Evolutionary conservation across 805 yeast species (phyloP).

Genomic region (Kuraishia hungarica): DNA sequence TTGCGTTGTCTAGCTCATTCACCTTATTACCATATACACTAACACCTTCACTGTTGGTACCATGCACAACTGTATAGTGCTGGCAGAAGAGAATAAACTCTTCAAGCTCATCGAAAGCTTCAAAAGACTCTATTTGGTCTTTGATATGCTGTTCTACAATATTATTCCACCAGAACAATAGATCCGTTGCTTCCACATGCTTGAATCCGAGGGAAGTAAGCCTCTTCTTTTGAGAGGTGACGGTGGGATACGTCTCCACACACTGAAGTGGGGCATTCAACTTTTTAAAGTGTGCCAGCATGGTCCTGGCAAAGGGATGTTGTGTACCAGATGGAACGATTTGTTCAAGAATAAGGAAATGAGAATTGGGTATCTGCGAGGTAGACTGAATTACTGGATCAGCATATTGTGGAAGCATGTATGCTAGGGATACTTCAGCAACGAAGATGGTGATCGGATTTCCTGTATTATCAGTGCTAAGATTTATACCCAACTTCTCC

Average conservation of each 20-base stretch:
- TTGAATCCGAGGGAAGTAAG: conserved; percentile 39
- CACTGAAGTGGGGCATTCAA: conserved; percentile 64
- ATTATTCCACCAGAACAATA: conserved; percentile 51
- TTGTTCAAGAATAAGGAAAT: conserved; percentile 65
- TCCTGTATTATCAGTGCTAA: background rate
- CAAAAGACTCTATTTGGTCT: conserved; percentile 36
- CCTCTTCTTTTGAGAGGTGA: conserved; percentile 38
- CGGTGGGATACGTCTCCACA: conserved; percentile 46
- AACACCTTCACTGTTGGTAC: conserved; percentile 28
- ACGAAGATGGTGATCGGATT: conserved; percentile 42
- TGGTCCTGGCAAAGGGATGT: conserved; percentile 66
- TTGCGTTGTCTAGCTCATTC: conserved; percentile 3
- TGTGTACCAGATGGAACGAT: conserved; percentile 51
- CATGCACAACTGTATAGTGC: conserved; percentile 64
- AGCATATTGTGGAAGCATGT: conserved; percentile 63
- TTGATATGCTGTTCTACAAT: conserved; percentile 31
- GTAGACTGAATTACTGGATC: conserved; percentile 47
- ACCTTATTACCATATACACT: background rate
- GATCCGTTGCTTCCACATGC: conserved; percentile 40
- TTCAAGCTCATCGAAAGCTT: conserved; percentile 79
- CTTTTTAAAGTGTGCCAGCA: conserved; percentile 63
- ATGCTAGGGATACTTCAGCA: conserved; percentile 79
- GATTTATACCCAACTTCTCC: conserved; percentile 14
- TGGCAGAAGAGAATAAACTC: conserved; percentile 71
- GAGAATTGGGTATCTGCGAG: conserved; percentile 37